These are phyloP conservation scores for Triangularia verruculosa DNA, from an alignment of 2,329 filamentous ascomycete species.

Conservation along the genomic window DNA sequence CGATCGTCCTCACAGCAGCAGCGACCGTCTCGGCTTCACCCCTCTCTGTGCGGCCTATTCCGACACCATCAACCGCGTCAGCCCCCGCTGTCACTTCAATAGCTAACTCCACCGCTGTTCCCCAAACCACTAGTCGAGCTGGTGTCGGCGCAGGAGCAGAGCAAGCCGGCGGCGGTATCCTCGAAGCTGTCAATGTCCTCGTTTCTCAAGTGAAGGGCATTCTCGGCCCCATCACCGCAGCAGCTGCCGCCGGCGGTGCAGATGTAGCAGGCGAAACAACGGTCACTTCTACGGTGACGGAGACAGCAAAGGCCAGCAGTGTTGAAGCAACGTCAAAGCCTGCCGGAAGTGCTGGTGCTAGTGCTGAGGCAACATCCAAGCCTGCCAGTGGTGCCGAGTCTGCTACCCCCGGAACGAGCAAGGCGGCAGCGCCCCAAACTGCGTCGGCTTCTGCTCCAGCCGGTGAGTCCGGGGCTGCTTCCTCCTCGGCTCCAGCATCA, in stretches of 20 bases:
- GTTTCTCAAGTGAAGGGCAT: not conserved
- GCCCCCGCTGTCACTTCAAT: not conserved
- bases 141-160: not conserved
- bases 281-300: not conserved
- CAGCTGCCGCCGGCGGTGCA: not conserved
- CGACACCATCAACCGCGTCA: not conserved
- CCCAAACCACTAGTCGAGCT: not conserved
- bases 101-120: not conserved
- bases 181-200: not conserved
- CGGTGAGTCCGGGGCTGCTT: not conserved
- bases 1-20: not conserved
- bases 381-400: not conserved
- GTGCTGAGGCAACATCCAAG: not conserved
- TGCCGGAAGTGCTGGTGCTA: not conserved
- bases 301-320: not conserved
- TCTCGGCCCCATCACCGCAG: not conserved
- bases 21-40: not conserved
- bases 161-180: not conserved
- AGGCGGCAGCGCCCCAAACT: not conserved
- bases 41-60: not conserved
- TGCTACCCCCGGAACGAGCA: not conserved
- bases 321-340: not conserved
- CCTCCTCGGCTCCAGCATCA: no score
- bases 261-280: not conserved
- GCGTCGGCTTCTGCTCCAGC: not conserved